Evolutionary conservation across 2,329 filamentous ascomycete species (phyloP), one percentile per base, ranked within the genome.

Genomic region (Pseudogymnoascus verrucosus): DNA sequence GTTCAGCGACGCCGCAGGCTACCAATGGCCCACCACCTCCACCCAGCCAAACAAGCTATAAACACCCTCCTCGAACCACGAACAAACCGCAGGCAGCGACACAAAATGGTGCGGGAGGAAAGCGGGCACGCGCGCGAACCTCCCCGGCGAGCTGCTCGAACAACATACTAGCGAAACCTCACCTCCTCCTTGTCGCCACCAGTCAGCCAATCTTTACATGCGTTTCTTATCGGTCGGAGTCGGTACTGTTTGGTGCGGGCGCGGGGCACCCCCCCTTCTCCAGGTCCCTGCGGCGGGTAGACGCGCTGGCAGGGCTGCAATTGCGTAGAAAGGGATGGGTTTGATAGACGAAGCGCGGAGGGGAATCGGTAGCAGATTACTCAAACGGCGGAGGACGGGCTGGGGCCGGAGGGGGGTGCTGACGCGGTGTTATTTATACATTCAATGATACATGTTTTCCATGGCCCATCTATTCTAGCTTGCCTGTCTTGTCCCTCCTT

Each of bases 1-100:
- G 78, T 99, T 99, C 82, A 96, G 90, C 75, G 95, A 99, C 73
- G 91, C 93, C 66, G 90, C 93, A 70, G 93, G 93, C 64, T 96
- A 96, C 80, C 91, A 96, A 78, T 97, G 93, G 93, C 91, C 91
- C 37, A 89, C 90, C 64, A 91, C 89, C 65, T 86, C 87, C 67
- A 85, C 85, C 36, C 80, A 83, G 64, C 85, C 86, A 64, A 93
- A 91, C 83, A 92, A 93, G 82, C 85, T 96, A 83, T 96, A 87
- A 86, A 82, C 11, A 10, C 42, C 42, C 42, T n/a, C 5, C 42
- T 14, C 21, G 14, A 47, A 26, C 11, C 19, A 26, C 42, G 31
- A 16, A 47, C 42, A 47, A 47, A 47, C 21, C 42, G 42, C 42
- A 47, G 42, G 42, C 42, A 21, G 40, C 40, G 40, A 21, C 40